phyloP scores from a whole-genome alignment of 805 yeast genomes.

The Teunomyces lycoperdinae region DNA sequence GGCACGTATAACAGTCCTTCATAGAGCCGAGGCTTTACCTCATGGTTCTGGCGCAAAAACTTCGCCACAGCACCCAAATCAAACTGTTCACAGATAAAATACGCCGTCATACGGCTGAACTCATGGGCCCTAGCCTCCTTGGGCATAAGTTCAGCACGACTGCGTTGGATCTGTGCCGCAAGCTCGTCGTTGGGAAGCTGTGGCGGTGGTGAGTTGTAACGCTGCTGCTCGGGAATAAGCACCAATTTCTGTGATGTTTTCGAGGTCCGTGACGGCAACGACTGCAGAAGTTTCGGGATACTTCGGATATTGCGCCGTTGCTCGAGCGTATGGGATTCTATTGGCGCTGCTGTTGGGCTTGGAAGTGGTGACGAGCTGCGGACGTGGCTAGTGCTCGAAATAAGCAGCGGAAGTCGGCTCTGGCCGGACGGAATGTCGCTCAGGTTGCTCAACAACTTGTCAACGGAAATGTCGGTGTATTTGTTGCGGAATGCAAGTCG shows the following conservation, averaged over 20 bases:
- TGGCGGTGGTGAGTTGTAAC: slow-evolving; percentile 17
- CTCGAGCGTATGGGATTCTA: not conserved
- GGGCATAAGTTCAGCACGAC: slow-evolving; percentile 56
- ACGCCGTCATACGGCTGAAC: slow-evolving; percentile 86
- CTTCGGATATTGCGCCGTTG: slow-evolving; percentile 40
- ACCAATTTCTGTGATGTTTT: slow-evolving; percentile 85
- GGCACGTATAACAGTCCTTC: slow-evolving; percentile 94
- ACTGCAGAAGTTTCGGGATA: slow-evolving; percentile 51
- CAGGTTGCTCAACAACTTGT: slow-evolving; percentile 69
- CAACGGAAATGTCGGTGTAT: slow-evolving; percentile 78
- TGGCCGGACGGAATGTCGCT: slow-evolving; percentile 89
- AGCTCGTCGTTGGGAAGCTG: slow-evolving; percentile 12
- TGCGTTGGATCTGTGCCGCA: slow-evolving; percentile 33
- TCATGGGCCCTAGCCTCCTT: slow-evolving; percentile 60
- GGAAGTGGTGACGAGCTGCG: slow-evolving; percentile 11
- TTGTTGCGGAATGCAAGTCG: slow-evolving; percentile 36
- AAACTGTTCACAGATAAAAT: slow-evolving; percentile 82
- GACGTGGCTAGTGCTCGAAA: slow-evolving; percentile 10
- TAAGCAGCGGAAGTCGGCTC: slow-evolving; percentile 40
- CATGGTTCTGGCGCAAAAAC: slow-evolving; percentile 68
- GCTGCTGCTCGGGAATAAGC: slow-evolving; percentile 66
- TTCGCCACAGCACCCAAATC: slow-evolving; percentile 59
- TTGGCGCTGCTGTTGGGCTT: slow-evolving; percentile 18
- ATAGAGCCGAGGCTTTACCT: slow-evolving; percentile 80
- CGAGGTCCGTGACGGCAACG: slow-evolving; percentile 72